A percentile compares a stretch with the other conserved stretches of the same genome.
phyloP scores from a whole-genome alignment of 2,329 filamentous ascomycete genomes.

The Apiospora arundinis region DNA sequence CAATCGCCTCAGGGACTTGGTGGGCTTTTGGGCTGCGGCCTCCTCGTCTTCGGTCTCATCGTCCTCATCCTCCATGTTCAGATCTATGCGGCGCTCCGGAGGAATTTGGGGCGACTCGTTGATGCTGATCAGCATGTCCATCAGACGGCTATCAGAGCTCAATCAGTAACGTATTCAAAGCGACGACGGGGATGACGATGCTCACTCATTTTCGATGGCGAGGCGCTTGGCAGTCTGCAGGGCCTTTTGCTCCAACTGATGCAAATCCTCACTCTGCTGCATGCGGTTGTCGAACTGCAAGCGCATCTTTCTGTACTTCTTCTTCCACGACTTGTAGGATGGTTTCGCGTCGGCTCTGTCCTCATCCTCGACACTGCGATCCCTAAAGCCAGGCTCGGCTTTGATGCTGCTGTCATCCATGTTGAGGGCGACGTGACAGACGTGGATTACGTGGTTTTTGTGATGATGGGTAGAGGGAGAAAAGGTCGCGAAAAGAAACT shows the following conservation, averaged over 20 bases:
- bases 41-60: constrained; percentile 48
- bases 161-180: constrained; percentile 26
- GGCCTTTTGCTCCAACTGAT: constrained; percentile 81
- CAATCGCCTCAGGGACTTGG: constrained; percentile 58
- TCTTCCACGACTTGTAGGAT: constrained; percentile 76
- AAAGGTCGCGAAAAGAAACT: background rate
- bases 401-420: constrained; percentile 39
- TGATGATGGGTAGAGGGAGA: background rate
- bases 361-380: constrained; percentile 42
- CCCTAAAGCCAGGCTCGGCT: constrained; percentile 38
- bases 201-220: constrained; percentile 91
- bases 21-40: constrained; percentile 42
- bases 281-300: constrained; percentile 78
- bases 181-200: constrained; percentile 25
- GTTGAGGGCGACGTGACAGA: background rate
- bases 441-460: background rate
- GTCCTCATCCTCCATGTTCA: constrained; percentile 57
- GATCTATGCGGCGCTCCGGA: constrained; percentile 74
- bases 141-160: constrained; percentile 70
- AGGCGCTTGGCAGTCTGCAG: constrained; percentile 82
- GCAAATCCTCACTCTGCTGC: constrained; percentile 81
- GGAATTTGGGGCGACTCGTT: constrained; percentile 85
- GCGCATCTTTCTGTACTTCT: constrained; percentile 95
- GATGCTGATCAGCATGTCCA: constrained; percentile 88
- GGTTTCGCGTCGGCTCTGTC: constrained; percentile 51